phyloP scores from a whole-genome alignment of 495 filamentous ascomycete genomes.

The Pyrenula aspistea region DNA sequence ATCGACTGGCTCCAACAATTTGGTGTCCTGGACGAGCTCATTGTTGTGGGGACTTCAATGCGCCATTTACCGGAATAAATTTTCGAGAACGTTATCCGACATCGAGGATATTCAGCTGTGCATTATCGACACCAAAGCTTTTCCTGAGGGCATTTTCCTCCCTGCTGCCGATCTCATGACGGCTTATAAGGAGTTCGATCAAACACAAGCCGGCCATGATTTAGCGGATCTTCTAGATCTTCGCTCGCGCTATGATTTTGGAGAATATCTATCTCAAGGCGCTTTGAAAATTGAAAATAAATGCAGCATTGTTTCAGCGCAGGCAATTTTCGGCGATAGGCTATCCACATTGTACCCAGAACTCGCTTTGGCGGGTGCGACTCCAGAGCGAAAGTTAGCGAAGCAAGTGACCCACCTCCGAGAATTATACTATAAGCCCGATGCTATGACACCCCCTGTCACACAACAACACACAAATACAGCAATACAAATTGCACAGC shows the following conservation, averaged over 20 bases:
- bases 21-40: too few species aligned
- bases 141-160: conserved; percentile 17
- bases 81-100: too few species aligned
- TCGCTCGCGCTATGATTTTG: conserved; percentile 15
- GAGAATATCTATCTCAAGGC: conserved; percentile 26
- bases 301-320: conserved; percentile 6
- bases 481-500: background rate
- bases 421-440: too few species aligned
- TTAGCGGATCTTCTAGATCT: conserved; percentile 4
- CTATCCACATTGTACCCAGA: background rate
- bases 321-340: background rate
- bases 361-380: too few species aligned
- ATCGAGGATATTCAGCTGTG: conserved; percentile 17
- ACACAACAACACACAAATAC: too few species aligned
- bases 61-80: too few species aligned
- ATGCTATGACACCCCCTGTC: too few species aligned
- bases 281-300: conserved; percentile 14
- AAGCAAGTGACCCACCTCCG: too few species aligned
- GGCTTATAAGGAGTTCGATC: conserved; percentile 8
- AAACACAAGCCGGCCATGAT: background rate
- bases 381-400: too few species aligned
- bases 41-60: too few species aligned
- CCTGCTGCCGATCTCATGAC: conserved; percentile 18
- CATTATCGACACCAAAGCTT: conserved; percentile 16
- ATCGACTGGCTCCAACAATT: too few species aligned